These are phyloP conservation scores for Knoxia roxburghii DNA, from an alignment of 257 asterid species.

Conservation along the genomic window DNA sequence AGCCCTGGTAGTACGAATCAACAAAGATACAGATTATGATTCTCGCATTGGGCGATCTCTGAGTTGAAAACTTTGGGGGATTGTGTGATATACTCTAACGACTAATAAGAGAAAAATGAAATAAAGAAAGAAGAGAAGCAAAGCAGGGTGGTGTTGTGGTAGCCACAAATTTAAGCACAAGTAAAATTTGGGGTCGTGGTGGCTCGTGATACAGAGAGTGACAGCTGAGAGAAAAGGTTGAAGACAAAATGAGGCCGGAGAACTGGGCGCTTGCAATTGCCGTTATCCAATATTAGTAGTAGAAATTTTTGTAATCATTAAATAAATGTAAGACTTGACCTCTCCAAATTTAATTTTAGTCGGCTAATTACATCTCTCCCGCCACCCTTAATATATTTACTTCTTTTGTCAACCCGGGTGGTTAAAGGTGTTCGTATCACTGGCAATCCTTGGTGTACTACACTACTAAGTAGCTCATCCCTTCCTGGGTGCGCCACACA, in stretches of 20 bases:
- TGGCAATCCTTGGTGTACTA: too few relatives aligned
- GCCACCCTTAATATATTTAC: too few relatives aligned
- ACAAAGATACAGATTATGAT: neutral
- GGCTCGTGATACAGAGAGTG: slow-evolving; percentile 5
- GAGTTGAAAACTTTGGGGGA: neutral
- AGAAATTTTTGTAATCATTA: neutral
- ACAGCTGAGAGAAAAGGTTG: slow-evolving; percentile 2
- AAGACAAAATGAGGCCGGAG: neutral
- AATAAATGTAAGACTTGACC: neutral
- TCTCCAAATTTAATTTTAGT: too few relatives aligned
- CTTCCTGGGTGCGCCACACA: too few relatives aligned
- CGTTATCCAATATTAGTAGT: neutral
- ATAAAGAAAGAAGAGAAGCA: neutral
- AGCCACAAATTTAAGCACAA: slow-evolving; percentile 13
- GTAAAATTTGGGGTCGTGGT: neutral
- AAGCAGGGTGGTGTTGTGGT: neutral
- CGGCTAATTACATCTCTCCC: too few relatives aligned
- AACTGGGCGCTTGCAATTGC: neutral
- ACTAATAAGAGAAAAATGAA: too few relatives aligned
- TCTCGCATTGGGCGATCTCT: neutral
- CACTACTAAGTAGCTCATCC: too few relatives aligned
- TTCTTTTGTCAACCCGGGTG: too few relatives aligned
- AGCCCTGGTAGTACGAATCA: neutral
- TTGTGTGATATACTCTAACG: neutral
- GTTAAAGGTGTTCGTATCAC: too few relatives aligned